Evolutionary conservation across 495 filamentous ascomycete species (phyloP).

Genomic region (Geoglossum glabrum): DNA sequence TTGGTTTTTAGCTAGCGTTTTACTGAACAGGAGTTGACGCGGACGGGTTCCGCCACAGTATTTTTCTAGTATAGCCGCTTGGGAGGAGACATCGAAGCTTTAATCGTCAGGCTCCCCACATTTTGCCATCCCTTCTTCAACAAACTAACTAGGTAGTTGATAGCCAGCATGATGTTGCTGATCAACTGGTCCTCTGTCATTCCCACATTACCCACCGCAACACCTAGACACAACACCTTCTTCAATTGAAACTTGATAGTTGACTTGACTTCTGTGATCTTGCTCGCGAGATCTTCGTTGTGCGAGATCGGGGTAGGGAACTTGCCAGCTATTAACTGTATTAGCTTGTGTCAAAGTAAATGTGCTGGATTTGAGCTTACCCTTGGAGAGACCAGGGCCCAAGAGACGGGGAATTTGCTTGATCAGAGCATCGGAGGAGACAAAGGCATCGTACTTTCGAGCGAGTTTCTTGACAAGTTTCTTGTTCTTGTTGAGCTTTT

Average conservation of each 20-base stretch:
- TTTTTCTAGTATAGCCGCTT: constrained; percentile 78
- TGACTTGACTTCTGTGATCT: constrained; percentile 97
- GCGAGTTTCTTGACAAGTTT: constrained; percentile 99
- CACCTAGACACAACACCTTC: constrained; percentile 99
- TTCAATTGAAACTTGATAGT: constrained; percentile 99
- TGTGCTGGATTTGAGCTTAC: constrained; percentile 27
- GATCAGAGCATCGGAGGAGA: constrained; percentile 88
- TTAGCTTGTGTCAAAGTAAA: too few species aligned
- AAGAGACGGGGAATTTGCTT: constrained; percentile 99
- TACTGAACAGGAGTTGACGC: background rate
- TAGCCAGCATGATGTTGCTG: constrained; percentile 90
- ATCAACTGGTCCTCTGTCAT: constrained; percentile 94
- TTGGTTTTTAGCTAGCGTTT: background rate
- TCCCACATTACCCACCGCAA: constrained; percentile 91
- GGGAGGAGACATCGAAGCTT: constrained; percentile 96
- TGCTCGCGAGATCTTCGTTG: constrained; percentile 72
- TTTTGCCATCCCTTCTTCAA: constrained; percentile 99
- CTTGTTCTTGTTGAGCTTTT: constrained; percentile 99
- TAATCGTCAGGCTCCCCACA: constrained; percentile 96
- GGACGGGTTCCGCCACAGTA: background rate
- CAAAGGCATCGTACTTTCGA: constrained; percentile 98
- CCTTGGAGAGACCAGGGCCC: constrained; percentile 95
- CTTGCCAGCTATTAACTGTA: constrained; percentile 55
- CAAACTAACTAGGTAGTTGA: constrained; percentile 97
- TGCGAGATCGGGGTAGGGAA: constrained; percentile 97